Evolutionary conservation across 495 filamentous ascomycete species (phyloP).

Genomic region (Pseudevernia furfuracea): DNA sequence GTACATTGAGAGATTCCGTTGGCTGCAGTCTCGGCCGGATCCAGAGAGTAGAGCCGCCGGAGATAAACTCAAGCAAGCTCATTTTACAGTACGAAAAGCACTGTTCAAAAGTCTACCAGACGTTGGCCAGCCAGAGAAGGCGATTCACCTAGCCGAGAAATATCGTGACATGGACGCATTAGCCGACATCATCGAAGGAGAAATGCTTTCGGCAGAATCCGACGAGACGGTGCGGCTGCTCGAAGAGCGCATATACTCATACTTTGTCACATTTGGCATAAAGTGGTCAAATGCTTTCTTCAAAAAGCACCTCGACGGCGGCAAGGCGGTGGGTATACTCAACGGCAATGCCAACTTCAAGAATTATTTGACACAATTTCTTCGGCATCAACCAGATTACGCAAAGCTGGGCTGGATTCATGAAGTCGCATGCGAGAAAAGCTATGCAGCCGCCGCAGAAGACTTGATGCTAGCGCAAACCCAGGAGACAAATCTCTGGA

Average conservation of each 20-base stretch:
- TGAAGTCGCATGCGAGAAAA: constrained; percentile 64
- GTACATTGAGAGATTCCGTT: constrained; percentile 54
- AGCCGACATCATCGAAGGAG: constrained; percentile 49
- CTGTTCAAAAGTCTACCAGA: constrained; percentile 56
- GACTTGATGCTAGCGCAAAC: constrained; percentile 57
- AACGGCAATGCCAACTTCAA: constrained; percentile 55
- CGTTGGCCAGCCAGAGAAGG: constrained; percentile 60
- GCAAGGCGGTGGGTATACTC: constrained; percentile 59
- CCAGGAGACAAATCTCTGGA: constrained; percentile 72
- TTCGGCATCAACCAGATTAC: constrained; percentile 59
- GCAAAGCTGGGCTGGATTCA: constrained; percentile 90
- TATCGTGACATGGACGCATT: constrained; percentile 62
- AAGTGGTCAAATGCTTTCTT: constrained; percentile 76
- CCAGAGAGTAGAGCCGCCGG: constrained; percentile 40
- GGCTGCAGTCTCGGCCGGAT: constrained; percentile 47
- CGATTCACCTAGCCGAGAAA: constrained; percentile 64
- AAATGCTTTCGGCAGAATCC: constrained; percentile 22
- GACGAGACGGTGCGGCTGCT: constrained; percentile 24
- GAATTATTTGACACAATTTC: constrained; percentile 61
- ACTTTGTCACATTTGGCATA: constrained; percentile 66
- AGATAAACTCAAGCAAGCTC: constrained; percentile 41
- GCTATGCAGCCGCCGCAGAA: constrained; percentile 61
- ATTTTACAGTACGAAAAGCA: constrained; percentile 47
- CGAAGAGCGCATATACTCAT: constrained; percentile 45
- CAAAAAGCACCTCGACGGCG: constrained; percentile 58